Percentiles rank a stretch among this genome's conserved stretches.
phyloP scores from a whole-genome alignment of 75 land plant species.

The Azolla pinnata region DNA sequence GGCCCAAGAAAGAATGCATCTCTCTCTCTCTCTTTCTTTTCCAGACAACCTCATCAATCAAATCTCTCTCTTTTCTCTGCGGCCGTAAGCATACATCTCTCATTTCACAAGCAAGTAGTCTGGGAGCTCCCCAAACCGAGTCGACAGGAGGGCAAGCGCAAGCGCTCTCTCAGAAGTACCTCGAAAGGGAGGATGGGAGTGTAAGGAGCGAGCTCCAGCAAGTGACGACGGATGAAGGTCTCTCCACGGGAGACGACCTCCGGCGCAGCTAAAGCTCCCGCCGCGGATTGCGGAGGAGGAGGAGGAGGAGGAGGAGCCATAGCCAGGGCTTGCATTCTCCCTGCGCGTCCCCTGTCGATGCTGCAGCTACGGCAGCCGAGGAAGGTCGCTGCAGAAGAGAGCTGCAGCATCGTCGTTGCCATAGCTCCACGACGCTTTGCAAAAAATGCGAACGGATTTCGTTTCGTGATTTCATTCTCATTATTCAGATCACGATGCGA shows the following conservation, averaged over 20 bases:
- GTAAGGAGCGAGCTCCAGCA: slow-evolving; percentile 66
- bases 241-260: slow-evolving; percentile 40
- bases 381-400: not conserved
- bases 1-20: too few species aligned
- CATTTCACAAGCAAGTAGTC: not conserved
- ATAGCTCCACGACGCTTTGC: too few species aligned
- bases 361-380: too few species aligned
- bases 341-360: too few species aligned
- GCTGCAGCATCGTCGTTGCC: too few species aligned
- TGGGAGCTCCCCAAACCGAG: not conserved
- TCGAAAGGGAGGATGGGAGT: slow-evolving; percentile 94
- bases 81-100: slow-evolving; percentile 1
- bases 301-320: not conserved
- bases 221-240: slow-evolving; percentile 77
- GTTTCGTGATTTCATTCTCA: too few species aligned
- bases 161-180: slow-evolving; percentile 27
- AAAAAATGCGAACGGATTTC: too few species aligned
- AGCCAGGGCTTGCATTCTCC: not conserved
- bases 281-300: not conserved
- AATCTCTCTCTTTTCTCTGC: too few species aligned
- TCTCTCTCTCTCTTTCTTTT: too few species aligned
- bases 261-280: not conserved
- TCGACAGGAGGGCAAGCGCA: too few species aligned
- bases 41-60: too few species aligned
- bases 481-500: too few species aligned